phyloP scores from a whole-genome alignment of 2,329 filamentous ascomycete species.

The Sphaerulina vaccinii region DNA sequence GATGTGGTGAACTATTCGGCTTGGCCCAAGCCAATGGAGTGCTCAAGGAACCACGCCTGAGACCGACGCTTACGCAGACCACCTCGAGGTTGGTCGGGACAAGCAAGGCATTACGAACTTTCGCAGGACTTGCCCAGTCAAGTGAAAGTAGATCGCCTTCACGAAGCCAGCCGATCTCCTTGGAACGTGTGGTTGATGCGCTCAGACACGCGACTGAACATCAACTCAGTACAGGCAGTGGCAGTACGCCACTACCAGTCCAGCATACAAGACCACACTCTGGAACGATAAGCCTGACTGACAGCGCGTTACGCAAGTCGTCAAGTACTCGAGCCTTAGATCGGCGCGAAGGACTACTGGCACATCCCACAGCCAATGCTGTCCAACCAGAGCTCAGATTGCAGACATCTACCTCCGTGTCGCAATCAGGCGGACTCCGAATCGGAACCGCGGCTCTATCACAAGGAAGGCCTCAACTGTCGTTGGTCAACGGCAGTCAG shows the following conservation, averaged over 20 bases:
- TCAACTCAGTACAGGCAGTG: not conserved
- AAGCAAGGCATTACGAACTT: constrained; percentile 21
- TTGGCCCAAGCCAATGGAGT: constrained; percentile 8
- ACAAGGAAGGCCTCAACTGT: constrained; percentile 20
- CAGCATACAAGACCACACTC: not conserved
- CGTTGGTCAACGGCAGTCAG: not conserved
- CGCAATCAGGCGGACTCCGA: constrained; percentile 16
- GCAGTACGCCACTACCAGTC: not conserved
- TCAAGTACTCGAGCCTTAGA: not conserved
- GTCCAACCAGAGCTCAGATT: constrained; percentile 10
- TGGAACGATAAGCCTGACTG: not conserved
- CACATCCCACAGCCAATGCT: not conserved
- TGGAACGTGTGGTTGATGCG: not conserved
- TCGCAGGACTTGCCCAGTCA: constrained; percentile 14
- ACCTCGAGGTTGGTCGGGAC: constrained; percentile 23
- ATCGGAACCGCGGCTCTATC: constrained; percentile 13
- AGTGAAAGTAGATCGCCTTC: constrained; percentile 2
- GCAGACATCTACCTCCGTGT: constrained; percentile 32
- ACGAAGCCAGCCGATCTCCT: constrained; percentile 1
- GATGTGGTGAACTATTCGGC: constrained; percentile 8
- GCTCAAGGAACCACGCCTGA: constrained; percentile 2
- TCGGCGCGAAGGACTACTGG: not conserved
- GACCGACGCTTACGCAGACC: constrained; percentile 15
- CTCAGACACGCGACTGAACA: not conserved
- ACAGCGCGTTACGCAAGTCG: not conserved